phyloP scores from a whole-genome alignment of 169 alveolate species.

The Plasmodium sp. region DNA sequence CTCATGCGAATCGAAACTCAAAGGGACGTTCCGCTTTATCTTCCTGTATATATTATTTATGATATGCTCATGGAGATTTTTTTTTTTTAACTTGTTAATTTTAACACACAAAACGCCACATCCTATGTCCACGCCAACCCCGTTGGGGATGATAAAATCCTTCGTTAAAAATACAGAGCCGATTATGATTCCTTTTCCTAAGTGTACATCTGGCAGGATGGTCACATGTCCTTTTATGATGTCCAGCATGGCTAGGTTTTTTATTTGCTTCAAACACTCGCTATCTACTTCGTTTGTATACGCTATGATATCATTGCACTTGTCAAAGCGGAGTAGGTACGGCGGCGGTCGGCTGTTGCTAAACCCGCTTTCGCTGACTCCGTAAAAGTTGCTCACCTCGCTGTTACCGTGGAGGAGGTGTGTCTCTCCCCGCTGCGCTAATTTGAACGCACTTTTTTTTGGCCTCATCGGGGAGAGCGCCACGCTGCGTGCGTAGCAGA shows the following conservation, averaged over 20 bases:
- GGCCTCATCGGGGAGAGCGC: background rate
- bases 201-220: slow-evolving; percentile 84
- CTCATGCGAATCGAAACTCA: slow-evolving; percentile 74
- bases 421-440: background rate
- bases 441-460: background rate
- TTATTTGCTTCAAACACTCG: slow-evolving; percentile 67
- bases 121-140: slow-evolving; percentile 83
- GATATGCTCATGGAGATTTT: slow-evolving; percentile 27
- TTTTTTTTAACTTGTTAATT: slow-evolving; percentile 66
- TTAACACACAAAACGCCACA: slow-evolving; percentile 79
- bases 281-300: slow-evolving; percentile 50
- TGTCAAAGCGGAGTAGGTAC: slow-evolving; percentile 33
- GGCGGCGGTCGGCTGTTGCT: slow-evolving; percentile 23
- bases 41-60: slow-evolving; percentile 39
- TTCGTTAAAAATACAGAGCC: slow-evolving; percentile 79
- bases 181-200: slow-evolving; percentile 83
- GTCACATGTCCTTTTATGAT: slow-evolving; percentile 80
- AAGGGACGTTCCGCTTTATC: slow-evolving; percentile 25
- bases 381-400: slow-evolving; percentile 18
- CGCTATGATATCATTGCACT: slow-evolving; percentile 46
- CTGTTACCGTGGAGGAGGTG: background rate
- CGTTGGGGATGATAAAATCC: slow-evolving; percentile 78
- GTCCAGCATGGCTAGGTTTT: slow-evolving; percentile 44
- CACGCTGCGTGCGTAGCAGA: background rate
- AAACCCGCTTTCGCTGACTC: slow-evolving; percentile 10